Conservation (phyloP, 2,329 filamentous ascomycete genomes). For the Clarireedia hainanense region DNA sequence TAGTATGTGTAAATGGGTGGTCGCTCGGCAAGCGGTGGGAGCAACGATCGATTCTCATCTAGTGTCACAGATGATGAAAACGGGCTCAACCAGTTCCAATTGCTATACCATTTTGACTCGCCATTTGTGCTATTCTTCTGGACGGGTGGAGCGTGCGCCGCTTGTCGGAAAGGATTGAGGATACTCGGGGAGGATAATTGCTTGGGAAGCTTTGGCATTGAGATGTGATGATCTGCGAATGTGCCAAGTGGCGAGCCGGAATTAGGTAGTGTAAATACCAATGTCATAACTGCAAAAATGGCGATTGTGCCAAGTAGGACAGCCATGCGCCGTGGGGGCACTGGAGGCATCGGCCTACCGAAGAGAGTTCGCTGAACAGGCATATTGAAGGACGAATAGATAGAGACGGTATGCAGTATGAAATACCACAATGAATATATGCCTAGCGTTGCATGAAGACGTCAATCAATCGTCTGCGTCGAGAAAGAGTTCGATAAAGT, state of each 20-base stretch:
- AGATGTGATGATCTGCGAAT: constrained; percentile 42
- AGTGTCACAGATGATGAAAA: constrained; percentile 76
- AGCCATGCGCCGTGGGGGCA: constrained; percentile 45
- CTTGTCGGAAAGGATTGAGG: constrained; percentile 60
- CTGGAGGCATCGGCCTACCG: constrained; percentile 41
- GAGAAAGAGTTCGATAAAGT: neutral
- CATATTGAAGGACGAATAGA: constrained; percentile 30
- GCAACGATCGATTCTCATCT: constrained; percentile 74
- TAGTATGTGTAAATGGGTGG: constrained; percentile 88
- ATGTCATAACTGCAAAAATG: constrained; percentile 45
- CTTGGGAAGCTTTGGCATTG: constrained; percentile 40
- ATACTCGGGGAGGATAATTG: constrained; percentile 33
- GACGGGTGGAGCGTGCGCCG: constrained; percentile 62
- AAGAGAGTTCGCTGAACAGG: constrained; percentile 40
- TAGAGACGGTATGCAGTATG: neutral
- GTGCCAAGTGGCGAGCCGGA: constrained; percentile 41
- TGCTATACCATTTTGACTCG: constrained; percentile 75
- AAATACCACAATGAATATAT: neutral
- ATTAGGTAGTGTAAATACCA: constrained; percentile 45
- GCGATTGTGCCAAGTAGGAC: constrained; percentile 43
- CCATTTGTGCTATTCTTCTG: constrained; percentile 73
- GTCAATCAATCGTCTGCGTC: neutral
- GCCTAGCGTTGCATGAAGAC: neutral
- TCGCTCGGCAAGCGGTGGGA: constrained; percentile 66
- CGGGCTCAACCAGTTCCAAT: constrained; percentile 85